A percentile compares a stretch with the other conserved stretches of the same genome.
These are phyloP conservation scores for Cruciata laevipes DNA, from an alignment of 257 asterid species.

Conservation along the genomic window DNA sequence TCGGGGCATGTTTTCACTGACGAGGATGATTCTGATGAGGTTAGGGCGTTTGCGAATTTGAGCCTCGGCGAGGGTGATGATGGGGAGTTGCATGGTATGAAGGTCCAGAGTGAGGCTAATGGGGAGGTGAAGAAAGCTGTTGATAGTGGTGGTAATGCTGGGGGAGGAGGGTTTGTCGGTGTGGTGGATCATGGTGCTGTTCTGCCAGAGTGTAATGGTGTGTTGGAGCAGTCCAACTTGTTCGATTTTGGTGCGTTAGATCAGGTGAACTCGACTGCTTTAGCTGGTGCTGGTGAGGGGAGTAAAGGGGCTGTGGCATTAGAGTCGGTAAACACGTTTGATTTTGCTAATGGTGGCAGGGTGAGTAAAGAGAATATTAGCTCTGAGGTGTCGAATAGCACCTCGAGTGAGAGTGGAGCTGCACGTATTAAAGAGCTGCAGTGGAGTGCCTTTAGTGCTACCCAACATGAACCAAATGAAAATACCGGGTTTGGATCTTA, in stretches of 20 bases:
- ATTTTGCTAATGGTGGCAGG: conserved; percentile 29
- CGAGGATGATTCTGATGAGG: conserved; percentile 63
- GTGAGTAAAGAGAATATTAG: conserved; percentile 29
- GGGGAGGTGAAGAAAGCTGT: conserved; percentile 25
- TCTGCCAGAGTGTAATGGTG: conserved; percentile 23
- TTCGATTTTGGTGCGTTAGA: conserved; percentile 30
- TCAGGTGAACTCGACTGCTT: neutral
- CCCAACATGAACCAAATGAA: conserved; percentile 33
- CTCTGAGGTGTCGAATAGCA: conserved; percentile 28
- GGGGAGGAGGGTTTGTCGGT: neutral
- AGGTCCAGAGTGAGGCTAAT: conserved; percentile 12
- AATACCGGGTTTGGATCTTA: conserved; percentile 72
- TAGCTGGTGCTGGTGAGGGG: neutral
- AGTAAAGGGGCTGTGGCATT: neutral
- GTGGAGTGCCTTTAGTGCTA: conserved; percentile 74
- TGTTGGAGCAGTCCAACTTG: conserved; percentile 24
- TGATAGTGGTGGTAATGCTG: conserved; percentile 6
- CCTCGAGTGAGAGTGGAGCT: conserved; percentile 26
- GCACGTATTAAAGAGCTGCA: conserved; percentile 76
- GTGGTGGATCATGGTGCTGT: conserved; percentile 21
- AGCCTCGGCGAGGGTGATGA: conserved; percentile 38
- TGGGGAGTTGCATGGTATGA: conserved; percentile 25
- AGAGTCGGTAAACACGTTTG: conserved; percentile 32
- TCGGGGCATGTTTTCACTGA: conserved; percentile 26
- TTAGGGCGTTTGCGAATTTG: conserved; percentile 62